Base-by-base conservation (phyloP, 2,329 filamentous ascomycete species). In the Diaporthe citri region DNA sequence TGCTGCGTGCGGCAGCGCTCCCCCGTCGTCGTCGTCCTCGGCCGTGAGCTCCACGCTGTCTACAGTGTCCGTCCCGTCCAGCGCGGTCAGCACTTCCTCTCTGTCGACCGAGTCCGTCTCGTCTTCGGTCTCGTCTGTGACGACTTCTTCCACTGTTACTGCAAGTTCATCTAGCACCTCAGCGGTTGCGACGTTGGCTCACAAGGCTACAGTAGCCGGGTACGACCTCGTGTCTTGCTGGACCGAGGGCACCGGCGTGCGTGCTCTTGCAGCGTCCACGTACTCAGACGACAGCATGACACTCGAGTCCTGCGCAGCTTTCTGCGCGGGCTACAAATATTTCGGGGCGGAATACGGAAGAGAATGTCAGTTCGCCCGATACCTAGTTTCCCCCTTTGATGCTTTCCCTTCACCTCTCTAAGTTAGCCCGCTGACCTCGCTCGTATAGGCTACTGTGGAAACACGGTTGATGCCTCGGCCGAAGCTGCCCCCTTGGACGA, bases 171-270 rank as follows among this genome's bases (percentile, higher is more conserved):
- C 41, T 55, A 62, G 78, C 80, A 48, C 55, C 52, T 74, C 71
- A 2, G 77, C 84, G 7, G 80, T 78, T 25, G 81, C 81, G n/a
- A 82, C 81, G 0, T 82, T 82, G 9, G 78, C 79, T 60, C 84
- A 85, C 74, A 84, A 85, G 60, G 78, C 82, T 10, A 81, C 79
- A 0, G 79, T 90, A 5, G 86, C 86, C 10, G 84, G 84, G 15
- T 89, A 89, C 76, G 80, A 76, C 17, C 81, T 87, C 69, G 81
- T 86, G n/a, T 85, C 84, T 70, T 90, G 88, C 80, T 86, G 85
- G 73, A 83, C 82, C 10, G 85, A 87, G 78, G 79, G 81, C 9
- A 80, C 80, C 2, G 79, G 72, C 43, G 80, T 75, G 10, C 81
- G 85, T 34, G 85, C 85, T n/a, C 79, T 87, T 17, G 78, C 79